phyloP scores from a whole-genome alignment of 2,329 filamentous ascomycete genomes.

The Raffaelea arxii region DNA sequence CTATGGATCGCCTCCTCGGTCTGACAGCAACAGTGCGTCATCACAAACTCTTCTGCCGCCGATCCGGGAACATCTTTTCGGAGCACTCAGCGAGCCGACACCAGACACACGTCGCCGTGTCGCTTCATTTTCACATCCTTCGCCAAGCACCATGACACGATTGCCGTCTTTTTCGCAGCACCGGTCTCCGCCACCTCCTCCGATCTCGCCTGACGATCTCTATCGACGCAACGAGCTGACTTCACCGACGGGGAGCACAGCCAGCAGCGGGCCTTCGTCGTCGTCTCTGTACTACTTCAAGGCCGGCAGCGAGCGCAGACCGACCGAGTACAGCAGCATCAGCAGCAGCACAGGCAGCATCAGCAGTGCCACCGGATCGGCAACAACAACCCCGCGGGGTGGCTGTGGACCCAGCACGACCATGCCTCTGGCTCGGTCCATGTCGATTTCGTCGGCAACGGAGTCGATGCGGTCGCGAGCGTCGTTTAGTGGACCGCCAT shows the following conservation, averaged over 20 bases:
- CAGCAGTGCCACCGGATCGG: too few relatives aligned
- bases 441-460: too few relatives aligned
- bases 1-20: constrained; percentile 27
- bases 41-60: constrained; percentile 27
- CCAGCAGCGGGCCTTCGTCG: constrained; percentile 18
- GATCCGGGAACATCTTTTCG: constrained; percentile 25
- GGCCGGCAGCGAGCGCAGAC: constrained; percentile 18
- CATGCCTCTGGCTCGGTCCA: too few relatives aligned
- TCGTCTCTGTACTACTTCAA: constrained; percentile 21
- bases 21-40: constrained; percentile 21
- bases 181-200: constrained; percentile 23
- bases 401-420: too few relatives aligned
- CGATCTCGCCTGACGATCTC: constrained; percentile 37
- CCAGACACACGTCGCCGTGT: constrained; percentile 15
- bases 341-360: constrained; percentile 29
- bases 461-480: too few relatives aligned
- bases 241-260: constrained; percentile 35
- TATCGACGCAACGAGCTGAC: constrained; percentile 32
- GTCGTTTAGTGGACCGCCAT: too few relatives aligned
- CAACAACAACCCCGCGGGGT: too few relatives aligned
- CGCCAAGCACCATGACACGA: constrained; percentile 19
- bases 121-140: constrained; percentile 18
- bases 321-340: constrained; percentile 29
- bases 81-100: constrained; percentile 12
- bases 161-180: constrained; percentile 25